Percentiles rank a stretch among this genome's conserved stretches.
These are phyloP conservation scores for Serendipita sp. DNA, from an alignment of 768 basidiomycete genomes.

Conservation along the genomic window DNA sequence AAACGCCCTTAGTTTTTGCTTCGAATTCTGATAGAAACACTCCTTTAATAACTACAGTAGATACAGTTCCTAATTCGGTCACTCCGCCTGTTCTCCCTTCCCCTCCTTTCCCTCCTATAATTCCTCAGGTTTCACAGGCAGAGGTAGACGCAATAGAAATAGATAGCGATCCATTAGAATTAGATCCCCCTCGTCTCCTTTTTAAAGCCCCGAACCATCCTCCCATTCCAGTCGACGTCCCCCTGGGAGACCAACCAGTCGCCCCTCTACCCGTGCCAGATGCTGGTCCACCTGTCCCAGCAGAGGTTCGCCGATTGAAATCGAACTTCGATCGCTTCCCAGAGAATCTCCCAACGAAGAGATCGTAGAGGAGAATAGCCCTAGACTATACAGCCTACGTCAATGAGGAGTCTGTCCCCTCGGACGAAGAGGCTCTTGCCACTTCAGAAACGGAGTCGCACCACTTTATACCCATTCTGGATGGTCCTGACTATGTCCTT, in stretches of 20 bases:
- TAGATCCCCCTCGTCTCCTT: background rate
- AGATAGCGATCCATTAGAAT: background rate
- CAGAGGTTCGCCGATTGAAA: background rate
- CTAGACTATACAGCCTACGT: no score
- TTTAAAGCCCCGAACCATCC: background rate
- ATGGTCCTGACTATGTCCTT: background rate
- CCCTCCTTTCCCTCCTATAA: background rate
- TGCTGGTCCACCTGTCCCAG: background rate
- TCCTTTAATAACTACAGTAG: background rate
- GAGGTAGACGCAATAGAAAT: no score
- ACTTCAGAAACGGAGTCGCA: background rate
- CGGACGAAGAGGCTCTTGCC: background rate
- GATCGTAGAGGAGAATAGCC: background rate
- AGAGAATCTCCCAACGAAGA: background rate
- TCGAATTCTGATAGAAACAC: background rate
- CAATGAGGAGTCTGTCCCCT: no score
- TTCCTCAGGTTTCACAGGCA: background rate
- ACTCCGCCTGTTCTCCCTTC: background rate
- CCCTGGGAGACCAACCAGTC: no score
- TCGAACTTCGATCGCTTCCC: background rate
- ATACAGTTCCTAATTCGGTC: background rate
- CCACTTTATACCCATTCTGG: background rate
- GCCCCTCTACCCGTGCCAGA: no score
- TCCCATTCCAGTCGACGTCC: no score
- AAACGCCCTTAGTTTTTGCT: background rate